These are phyloP conservation scores for Lophiostoma macrostomum DNA, from an alignment of 495 filamentous ascomycete species.

Conservation along the genomic window DNA sequence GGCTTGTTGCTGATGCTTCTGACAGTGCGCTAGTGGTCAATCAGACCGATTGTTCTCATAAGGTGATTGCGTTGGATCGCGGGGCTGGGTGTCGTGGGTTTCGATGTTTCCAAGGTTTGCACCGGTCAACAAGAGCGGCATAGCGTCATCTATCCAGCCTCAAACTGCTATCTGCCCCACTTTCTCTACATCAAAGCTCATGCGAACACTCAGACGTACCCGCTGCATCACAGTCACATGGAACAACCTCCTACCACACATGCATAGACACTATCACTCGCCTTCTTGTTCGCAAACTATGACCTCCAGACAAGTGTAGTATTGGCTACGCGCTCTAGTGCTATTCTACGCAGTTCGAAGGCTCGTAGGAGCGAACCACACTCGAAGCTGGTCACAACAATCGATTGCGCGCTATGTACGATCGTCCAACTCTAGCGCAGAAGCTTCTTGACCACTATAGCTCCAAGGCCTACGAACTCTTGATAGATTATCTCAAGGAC, in stretches of 20 bases:
- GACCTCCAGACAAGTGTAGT: not conserved
- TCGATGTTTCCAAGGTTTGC: no score
- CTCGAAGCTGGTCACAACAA: constrained; percentile 4
- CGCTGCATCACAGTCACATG: constrained; percentile 6
- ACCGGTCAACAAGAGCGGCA: no score
- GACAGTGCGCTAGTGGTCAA: not conserved
- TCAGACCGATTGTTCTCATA: no score
- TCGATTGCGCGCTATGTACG: constrained; percentile 4
- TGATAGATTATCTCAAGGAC: constrained; percentile 4
- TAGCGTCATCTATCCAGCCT: no score
- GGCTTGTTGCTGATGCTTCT: no score
- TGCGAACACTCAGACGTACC: constrained; percentile 7
- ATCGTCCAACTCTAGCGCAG: constrained; percentile 1
- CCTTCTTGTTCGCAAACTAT: not conserved
- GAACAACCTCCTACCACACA: not conserved
- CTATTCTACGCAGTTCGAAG: not conserved
- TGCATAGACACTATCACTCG: no score
- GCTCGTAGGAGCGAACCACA: not conserved
- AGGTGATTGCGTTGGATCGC: no score
- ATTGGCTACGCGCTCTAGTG: not conserved
- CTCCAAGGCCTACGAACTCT: constrained; percentile 2
- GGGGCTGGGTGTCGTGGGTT: no score
- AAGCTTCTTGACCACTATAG: constrained; percentile 5
- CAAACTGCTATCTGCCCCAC: constrained; percentile 8
- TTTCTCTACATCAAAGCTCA: constrained; percentile 5